Evolutionary conservation across 2,329 filamentous ascomycete genomes (phyloP), one percentile per base, ranked within the genome.

Genomic region (Colletotrichum gloeosporioides): DNA sequence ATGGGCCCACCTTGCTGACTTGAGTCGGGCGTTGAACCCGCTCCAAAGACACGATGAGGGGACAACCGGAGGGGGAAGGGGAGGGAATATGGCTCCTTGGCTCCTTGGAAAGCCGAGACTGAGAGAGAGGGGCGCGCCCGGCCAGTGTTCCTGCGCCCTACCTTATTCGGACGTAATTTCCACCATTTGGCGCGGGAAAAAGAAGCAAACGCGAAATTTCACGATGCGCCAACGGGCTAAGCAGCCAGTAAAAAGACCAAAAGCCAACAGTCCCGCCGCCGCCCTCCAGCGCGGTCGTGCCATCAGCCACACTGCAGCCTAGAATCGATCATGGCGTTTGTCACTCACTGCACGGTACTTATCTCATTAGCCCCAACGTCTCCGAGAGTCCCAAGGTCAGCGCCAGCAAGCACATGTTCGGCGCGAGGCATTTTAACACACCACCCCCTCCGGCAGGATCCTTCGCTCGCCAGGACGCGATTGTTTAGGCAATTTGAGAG

Each of bases 151-250:
- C 36, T 53, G 22, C 69, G 73, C 69, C 29, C 63, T 64, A 49
- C 69, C 73, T 73, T 57, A 25, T 73, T 57, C 57, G 63, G 73
- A 59, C 36, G 55, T 67, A 72, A 75, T 76, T 68, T 75, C 73
- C 73, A 73, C 69, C 22, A 36, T 53, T 69, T 57, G 10, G 27
- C 44, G 65, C 39, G 18, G 31, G 31, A 53, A 70, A 67, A 27
- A 68, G 49, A 68, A 25, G 65, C 44, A 15, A 29, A 66, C 13
- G 32, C 61, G 61, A 64, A 27, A 25, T 44, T 64, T 32, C 61
- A 59, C 55, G 55, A 59, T 31, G 29, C 15, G 25, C 59, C 12
- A 64, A 13, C 22, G 22, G 8, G 22, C 32, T 39, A 39, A 39
- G 16, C 34, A 39, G 16, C 59, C 32, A 32, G 29, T 32, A 32